These are phyloP conservation scores for Theileria sp. DNA, from an alignment of 169 alveolate genomes.

Conservation along the genomic window DNA sequence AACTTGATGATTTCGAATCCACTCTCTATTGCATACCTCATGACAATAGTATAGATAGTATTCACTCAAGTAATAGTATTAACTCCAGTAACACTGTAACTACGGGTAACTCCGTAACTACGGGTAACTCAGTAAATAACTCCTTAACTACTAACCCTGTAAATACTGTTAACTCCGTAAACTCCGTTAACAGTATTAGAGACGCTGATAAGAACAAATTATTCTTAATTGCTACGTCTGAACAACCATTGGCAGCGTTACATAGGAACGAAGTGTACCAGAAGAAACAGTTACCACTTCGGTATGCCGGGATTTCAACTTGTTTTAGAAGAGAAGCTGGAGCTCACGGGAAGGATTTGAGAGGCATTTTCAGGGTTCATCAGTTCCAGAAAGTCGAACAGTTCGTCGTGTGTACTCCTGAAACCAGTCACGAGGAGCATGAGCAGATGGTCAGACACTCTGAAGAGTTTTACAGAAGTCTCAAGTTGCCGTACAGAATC, in stretches of 20 bases:
- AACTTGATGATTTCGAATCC: conserved; percentile 96
- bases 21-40: conserved; percentile 86
- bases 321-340: conserved; percentile 99
- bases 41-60: conserved; percentile 14
- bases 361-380: conserved; percentile 99
- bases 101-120: too few relatives aligned
- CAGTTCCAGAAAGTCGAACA: conserved; percentile 99
- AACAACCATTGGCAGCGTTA: conserved; percentile 97
- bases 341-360: conserved; percentile 97
- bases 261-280: conserved; percentile 86
- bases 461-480: conserved; percentile 93
- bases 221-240: conserved; percentile 98
- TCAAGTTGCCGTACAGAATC: conserved; percentile 94
- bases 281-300: conserved; percentile 84
- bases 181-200: background rate
- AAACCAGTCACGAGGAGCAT: conserved; percentile 80
- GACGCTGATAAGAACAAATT: conserved; percentile 78
- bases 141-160: conserved; percentile 8
- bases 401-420: conserved; percentile 93
- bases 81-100: background rate
- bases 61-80: background rate
- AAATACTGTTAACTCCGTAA: background rate
- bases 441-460: conserved; percentile 93
- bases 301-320: conserved; percentile 94
- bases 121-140: too few relatives aligned